Evolutionary conservation across 139 green algal species (phyloP).

Genomic region (Chlorella sp.): DNA sequence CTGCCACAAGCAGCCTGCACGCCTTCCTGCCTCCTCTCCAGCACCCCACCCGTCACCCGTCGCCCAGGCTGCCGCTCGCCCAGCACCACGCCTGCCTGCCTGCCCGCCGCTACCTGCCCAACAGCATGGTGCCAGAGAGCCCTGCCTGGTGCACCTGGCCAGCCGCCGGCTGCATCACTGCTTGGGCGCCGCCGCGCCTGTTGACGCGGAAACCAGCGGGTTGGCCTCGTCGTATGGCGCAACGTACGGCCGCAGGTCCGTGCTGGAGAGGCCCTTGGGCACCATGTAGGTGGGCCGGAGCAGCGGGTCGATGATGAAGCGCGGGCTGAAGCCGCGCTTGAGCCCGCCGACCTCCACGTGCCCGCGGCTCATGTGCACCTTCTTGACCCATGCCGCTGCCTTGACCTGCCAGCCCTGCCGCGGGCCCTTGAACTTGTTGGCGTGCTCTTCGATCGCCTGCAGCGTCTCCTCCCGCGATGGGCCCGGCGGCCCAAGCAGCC

Average conservation of each 20-base stretch:
- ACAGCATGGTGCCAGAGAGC: no score
- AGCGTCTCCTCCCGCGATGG: neutral
- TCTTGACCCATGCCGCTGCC: constrained; percentile 29
- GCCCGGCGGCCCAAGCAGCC: neutral
- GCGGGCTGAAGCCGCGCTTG: neutral
- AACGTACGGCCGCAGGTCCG: constrained; percentile 22
- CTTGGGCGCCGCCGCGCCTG: no score
- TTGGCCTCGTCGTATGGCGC: neutral
- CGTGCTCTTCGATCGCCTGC: neutral
- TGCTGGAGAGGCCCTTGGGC: constrained; percentile 17
- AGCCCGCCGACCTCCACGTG: constrained; percentile 15
- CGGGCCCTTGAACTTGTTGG: neutral
- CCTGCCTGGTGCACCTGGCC: no score
- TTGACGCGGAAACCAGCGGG: neutral
- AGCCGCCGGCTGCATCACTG: no score
- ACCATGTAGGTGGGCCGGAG: constrained; percentile 25
- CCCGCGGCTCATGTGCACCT: constrained; percentile 27
- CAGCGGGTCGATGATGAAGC: neutral
- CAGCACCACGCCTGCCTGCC: no score
- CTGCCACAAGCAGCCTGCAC: no score
- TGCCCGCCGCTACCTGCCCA: no score
- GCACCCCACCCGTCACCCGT: no score
- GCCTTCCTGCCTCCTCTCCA: no score
- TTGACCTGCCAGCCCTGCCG: constrained; percentile 29
- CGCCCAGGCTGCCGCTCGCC: no score